Percentiles rank a stretch among this genome's conserved stretches.
Conservation (phyloP, 2,329 filamentous ascomycete genomes). For the Ophiostoma himal-ulmi region DNA sequence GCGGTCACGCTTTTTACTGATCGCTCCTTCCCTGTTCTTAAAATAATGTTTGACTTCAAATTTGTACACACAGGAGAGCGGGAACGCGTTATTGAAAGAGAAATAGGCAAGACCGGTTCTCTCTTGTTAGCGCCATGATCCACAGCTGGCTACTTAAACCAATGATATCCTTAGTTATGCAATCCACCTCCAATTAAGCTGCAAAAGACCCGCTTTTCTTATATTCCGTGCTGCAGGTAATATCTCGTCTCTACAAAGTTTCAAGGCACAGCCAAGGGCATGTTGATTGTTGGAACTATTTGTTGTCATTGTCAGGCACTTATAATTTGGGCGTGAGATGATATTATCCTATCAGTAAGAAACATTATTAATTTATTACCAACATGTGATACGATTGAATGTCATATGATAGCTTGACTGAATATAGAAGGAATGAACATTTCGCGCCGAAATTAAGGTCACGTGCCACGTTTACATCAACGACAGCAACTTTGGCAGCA, state of each 20-base stretch:
- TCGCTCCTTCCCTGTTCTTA: constrained; percentile 17
- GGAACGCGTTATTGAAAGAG: constrained; percentile 18
- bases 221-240: constrained; percentile 5
- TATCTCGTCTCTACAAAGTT: background rate
- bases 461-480: background rate
- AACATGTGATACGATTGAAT: background rate
- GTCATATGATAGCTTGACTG: background rate
- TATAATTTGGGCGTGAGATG: background rate
- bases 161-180: background rate
- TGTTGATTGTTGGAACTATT: background rate
- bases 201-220: constrained; percentile 30
- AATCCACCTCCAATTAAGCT: constrained; percentile 23
- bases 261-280: background rate
- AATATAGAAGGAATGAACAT: background rate
- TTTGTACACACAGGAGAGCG: constrained; percentile 11
- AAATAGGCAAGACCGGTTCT: constrained; percentile 13
- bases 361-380: background rate
- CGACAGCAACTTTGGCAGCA: background rate
- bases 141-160: background rate
- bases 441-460: background rate
- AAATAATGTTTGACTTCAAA: background rate
- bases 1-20: constrained; percentile 20
- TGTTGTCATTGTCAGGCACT: background rate
- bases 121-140: constrained; percentile 14
- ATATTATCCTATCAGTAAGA: background rate